A percentile compares a stretch with the other conserved stretches of the same genome.
Evolutionary conservation across 352 stramenopile genomes (phyloP).

Genomic region (Pythium myriotylum): DNA sequence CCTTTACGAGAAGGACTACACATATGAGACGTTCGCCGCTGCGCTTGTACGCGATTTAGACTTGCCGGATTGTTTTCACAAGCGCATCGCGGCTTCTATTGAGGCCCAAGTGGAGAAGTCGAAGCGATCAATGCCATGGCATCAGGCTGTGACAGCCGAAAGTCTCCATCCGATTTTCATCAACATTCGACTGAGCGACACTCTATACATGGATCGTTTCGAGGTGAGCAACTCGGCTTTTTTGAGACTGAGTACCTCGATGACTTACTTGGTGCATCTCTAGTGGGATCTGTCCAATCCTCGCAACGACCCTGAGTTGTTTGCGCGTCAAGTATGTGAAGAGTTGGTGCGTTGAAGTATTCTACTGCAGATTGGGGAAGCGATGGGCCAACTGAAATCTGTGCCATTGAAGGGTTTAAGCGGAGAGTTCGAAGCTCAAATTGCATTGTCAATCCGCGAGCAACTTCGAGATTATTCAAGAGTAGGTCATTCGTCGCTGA

Average conservation of each 20-base stretch:
- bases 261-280: not conserved
- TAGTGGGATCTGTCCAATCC: slow-evolving; percentile 74
- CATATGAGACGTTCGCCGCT: slow-evolving; percentile 74
- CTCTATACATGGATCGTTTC: slow-evolving; percentile 80
- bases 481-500: slow-evolving; percentile 30
- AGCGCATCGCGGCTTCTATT: slow-evolving; percentile 63
- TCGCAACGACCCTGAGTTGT: slow-evolving; percentile 67
- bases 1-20: slow-evolving; percentile 75
- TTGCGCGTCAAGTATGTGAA: slow-evolving; percentile 66
- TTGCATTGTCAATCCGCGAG: slow-evolving; percentile 78
- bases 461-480: slow-evolving; percentile 77
- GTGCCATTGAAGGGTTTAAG: slow-evolving; percentile 50
- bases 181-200: slow-evolving; percentile 82
- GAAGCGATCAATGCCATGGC: slow-evolving; percentile 54
- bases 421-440: slow-evolving; percentile 78
- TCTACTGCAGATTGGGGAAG: too few species aligned
- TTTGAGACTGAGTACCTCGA: too few species aligned
- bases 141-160: slow-evolving; percentile 52
- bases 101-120: slow-evolving; percentile 71
- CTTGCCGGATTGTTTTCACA: slow-evolving; percentile 73
- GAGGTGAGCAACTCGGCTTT: too few species aligned
- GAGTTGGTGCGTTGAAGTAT: slow-evolving; percentile 56
- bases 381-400: not conserved
- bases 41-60: slow-evolving; percentile 71
- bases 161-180: slow-evolving; percentile 81